These are phyloP conservation scores for Coemansia biformis DNA, from an alignment of 192 early-diverging fungal genomes.

Conservation along the genomic window DNA sequence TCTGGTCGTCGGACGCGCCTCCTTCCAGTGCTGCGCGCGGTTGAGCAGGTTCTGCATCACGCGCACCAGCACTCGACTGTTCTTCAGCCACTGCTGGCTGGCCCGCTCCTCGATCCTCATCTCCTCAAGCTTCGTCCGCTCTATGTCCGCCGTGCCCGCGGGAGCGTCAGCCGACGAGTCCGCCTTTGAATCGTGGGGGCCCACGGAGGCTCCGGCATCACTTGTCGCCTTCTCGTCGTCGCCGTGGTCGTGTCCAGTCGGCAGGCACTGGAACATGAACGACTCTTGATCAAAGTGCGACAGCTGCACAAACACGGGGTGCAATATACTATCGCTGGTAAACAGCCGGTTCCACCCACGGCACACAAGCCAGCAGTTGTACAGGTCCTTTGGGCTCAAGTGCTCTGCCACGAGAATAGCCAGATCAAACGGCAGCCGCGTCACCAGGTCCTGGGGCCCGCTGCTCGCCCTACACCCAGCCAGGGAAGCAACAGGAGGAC, in stretches of 20 bases:
- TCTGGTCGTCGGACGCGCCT: conserved; percentile 18
- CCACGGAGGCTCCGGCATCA: background rate
- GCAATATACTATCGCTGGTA: conserved; percentile 15
- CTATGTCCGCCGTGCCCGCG: background rate
- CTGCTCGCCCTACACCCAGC: background rate
- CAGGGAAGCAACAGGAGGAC: too few species aligned
- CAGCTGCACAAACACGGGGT: conserved; percentile 23
- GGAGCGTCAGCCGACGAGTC: background rate
- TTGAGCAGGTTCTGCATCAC: conserved; percentile 38
- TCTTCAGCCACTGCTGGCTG: conserved; percentile 42
- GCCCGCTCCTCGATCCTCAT: conserved; percentile 24
- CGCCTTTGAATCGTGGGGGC: background rate
- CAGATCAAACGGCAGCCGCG: conserved; percentile 43
- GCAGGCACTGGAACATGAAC: conserved; percentile 33
- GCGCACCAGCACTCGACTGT: conserved; percentile 16
- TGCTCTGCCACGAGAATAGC: conserved; percentile 20
- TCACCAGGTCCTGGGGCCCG: conserved; percentile 25
- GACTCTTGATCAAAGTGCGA: conserved; percentile 50
- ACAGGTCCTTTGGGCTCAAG: conserved; percentile 18
- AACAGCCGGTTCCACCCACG: conserved; percentile 28
- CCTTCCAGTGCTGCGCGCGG: conserved; percentile 31
- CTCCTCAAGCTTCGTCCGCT: conserved; percentile 1
- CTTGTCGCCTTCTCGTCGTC: conserved; percentile 4
- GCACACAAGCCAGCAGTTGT: conserved; percentile 33
- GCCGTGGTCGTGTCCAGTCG: conserved; percentile 10